These are phyloP conservation scores for Trichoderma semiorbis DNA, from an alignment of 2,329 filamentous ascomycete genomes.

Conservation along the genomic window DNA sequence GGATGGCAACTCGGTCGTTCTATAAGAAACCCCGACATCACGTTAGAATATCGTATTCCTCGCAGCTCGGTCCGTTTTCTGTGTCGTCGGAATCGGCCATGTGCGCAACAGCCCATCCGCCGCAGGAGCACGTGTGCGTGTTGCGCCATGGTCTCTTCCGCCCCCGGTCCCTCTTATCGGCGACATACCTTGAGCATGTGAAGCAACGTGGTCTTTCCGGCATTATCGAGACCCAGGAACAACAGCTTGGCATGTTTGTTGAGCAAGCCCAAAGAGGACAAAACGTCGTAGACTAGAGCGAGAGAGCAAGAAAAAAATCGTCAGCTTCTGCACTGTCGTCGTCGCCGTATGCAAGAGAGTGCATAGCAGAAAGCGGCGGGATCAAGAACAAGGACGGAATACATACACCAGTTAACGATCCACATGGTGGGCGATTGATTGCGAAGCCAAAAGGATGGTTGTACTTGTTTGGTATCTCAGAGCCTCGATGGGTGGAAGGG, in stretches of 20 bases:
- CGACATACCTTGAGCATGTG: slow-evolving; percentile 87
- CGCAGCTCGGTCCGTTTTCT: background rate
- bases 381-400: slow-evolving; percentile 12
- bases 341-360: background rate
- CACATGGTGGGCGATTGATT: slow-evolving; percentile 61
- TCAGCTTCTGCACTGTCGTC: background rate
- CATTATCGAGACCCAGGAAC: slow-evolving; percentile 90
- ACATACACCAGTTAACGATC: slow-evolving; percentile 94
- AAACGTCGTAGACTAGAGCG: slow-evolving; percentile 74
- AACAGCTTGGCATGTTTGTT: slow-evolving; percentile 97
- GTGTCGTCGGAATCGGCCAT: background rate
- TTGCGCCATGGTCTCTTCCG: background rate
- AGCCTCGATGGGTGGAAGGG: background rate
- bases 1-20: slow-evolving; percentile 90
- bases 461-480: background rate
- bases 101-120: background rate
- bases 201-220: slow-evolving; percentile 87
- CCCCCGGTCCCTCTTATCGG: background rate
- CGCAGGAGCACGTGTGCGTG: background rate
- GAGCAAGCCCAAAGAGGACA: slow-evolving; percentile 79
- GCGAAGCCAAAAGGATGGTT: background rate
- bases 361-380: background rate
- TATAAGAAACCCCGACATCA: slow-evolving; percentile 39
- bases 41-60: slow-evolving; percentile 25
- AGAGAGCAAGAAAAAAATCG: background rate